phyloP scores from a whole-genome alignment of 768 basidiomycete species.

The Neoboletus brunneissimus region DNA sequence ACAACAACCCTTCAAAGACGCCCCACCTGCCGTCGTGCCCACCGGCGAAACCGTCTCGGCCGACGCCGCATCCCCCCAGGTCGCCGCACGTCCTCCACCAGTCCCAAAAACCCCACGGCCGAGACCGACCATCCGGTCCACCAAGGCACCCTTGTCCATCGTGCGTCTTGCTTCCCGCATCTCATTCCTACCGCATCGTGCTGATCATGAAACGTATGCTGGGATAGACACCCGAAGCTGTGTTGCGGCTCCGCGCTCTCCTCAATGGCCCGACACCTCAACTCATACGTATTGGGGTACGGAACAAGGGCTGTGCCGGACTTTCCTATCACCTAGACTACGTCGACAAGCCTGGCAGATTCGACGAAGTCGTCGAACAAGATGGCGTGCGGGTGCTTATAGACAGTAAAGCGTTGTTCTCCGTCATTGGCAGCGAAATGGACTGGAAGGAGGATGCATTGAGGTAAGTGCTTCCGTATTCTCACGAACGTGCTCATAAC shows the following conservation, averaged over 20 bases:
- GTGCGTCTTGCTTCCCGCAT: constrained; percentile 39
- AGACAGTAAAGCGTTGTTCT: constrained; percentile 95
- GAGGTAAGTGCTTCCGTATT: constrained; percentile 45
- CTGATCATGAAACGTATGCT: background rate
- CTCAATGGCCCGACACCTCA: constrained; percentile 83
- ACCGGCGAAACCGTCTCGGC: constrained; percentile 44
- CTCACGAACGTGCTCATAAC: background rate
- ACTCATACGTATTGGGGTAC: constrained; percentile 90
- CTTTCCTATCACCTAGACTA: constrained; percentile 87
- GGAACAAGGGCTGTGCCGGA: constrained; percentile 97
- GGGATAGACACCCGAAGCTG: constrained; percentile 73
- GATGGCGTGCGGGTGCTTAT: constrained; percentile 92
- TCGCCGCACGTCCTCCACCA: constrained; percentile 69
- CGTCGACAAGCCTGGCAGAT: constrained; percentile 83
- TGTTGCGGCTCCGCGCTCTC: constrained; percentile 67
- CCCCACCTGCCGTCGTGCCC: constrained; percentile 54
- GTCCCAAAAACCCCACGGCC: constrained; percentile 61
- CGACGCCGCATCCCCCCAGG: constrained; percentile 68
- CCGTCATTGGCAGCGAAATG: constrained; percentile 99
- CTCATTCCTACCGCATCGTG: background rate
- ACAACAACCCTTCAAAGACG: constrained; percentile 35
- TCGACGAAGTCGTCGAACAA: constrained; percentile 96
- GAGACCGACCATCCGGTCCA: constrained; percentile 62
- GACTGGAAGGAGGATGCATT: constrained; percentile 94
- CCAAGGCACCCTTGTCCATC: constrained; percentile 75